Evolutionary conservation across 2,329 filamentous ascomycete species (phyloP).

Genomic region (Xylariaceae sp.): DNA sequence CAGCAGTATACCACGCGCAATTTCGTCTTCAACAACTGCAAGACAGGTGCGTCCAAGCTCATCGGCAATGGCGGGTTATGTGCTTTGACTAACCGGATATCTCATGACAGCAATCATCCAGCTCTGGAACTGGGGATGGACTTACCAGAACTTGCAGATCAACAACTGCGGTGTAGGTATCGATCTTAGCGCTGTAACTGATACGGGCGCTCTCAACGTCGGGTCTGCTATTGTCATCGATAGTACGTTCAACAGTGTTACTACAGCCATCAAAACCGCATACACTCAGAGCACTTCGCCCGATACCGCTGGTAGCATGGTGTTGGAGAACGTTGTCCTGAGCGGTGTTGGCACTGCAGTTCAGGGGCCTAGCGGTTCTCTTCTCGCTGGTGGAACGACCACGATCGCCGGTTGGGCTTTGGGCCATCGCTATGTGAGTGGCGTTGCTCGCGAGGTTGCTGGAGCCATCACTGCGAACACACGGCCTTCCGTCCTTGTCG

Average conservation of each 20-base stretch:
- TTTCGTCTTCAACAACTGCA: constrained; percentile 39
- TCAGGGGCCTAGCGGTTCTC: constrained; percentile 45
- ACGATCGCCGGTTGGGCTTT: constrained; percentile 58
- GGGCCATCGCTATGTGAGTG: constrained; percentile 60
- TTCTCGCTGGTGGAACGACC: constrained; percentile 16
- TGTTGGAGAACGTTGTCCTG: constrained; percentile 48
- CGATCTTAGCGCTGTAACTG: constrained; percentile 54
- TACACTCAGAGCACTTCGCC: constrained; percentile 32
- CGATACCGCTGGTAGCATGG: constrained; percentile 40
- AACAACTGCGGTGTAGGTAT: constrained; percentile 64
- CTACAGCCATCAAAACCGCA: constrained; percentile 65
- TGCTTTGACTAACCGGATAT: too few relatives aligned
- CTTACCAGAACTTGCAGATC: constrained; percentile 64
- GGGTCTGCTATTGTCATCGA: constrained; percentile 75
- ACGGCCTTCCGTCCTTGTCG: constrained; percentile 54
- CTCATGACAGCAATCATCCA: constrained; percentile 58
- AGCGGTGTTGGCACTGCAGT: constrained; percentile 43
- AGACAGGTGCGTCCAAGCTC: constrained; percentile 39
- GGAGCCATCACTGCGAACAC: constrained; percentile 38
- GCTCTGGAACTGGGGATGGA: constrained; percentile 77
- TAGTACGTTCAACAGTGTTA: constrained; percentile 65
- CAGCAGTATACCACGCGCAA: constrained; percentile 68
- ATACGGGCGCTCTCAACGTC: constrained; percentile 47
- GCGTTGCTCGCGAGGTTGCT: constrained; percentile 45
- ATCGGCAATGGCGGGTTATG: constrained; percentile 51